Evolutionary conservation across 805 yeast genomes (phyloP).

Genomic region (Candida andamanensis): DNA sequence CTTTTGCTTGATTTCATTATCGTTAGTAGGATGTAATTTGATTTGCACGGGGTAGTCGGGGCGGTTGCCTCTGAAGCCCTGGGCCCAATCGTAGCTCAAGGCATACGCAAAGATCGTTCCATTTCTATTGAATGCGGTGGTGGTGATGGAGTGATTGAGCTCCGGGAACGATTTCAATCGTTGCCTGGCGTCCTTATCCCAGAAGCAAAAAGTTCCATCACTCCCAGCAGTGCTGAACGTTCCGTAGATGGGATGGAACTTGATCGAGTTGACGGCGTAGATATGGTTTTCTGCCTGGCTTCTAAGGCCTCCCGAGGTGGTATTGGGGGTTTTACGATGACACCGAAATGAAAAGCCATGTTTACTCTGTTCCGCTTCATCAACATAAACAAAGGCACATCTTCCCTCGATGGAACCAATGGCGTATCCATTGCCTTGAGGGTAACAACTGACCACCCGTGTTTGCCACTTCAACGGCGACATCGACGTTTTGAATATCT

Average conservation of each 20-base stretch:
- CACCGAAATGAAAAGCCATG: slow-evolving; percentile 88
- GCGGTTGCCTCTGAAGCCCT: slow-evolving; percentile 75
- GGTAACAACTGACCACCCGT: slow-evolving; percentile 73
- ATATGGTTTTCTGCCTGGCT: slow-evolving; percentile 51
- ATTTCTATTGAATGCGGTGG: slow-evolving; percentile 72
- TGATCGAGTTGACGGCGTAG: slow-evolving; percentile 73
- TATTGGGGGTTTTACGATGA: slow-evolving; percentile 65
- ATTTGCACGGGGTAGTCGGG: slow-evolving; percentile 71
- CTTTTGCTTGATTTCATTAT: slow-evolving; percentile 74
- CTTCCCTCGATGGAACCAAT: slow-evolving; percentile 93
- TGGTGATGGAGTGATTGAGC: slow-evolving; percentile 62
- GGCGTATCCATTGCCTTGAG: slow-evolving; percentile 90
- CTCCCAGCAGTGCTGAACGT: slow-evolving; percentile 93
- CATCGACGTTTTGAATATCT: slow-evolving; percentile 63
- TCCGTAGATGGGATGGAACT: slow-evolving; percentile 85
- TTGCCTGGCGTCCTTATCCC: slow-evolving; percentile 93
- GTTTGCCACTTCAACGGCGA: slow-evolving; percentile 92
- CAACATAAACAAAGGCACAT: slow-evolving; percentile 89
- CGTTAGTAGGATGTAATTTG: slow-evolving; percentile 78
- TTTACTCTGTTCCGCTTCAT: slow-evolving; percentile 68
- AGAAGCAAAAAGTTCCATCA: slow-evolving; percentile 88
- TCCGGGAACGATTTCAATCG: slow-evolving; percentile 77
- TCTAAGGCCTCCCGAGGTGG: slow-evolving; percentile 22
- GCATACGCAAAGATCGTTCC: slow-evolving; percentile 91
- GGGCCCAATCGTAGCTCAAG: slow-evolving; percentile 91